Conservation (phyloP, 139 green algal species). For the Chlamydomonas asymmetrica region DNA sequence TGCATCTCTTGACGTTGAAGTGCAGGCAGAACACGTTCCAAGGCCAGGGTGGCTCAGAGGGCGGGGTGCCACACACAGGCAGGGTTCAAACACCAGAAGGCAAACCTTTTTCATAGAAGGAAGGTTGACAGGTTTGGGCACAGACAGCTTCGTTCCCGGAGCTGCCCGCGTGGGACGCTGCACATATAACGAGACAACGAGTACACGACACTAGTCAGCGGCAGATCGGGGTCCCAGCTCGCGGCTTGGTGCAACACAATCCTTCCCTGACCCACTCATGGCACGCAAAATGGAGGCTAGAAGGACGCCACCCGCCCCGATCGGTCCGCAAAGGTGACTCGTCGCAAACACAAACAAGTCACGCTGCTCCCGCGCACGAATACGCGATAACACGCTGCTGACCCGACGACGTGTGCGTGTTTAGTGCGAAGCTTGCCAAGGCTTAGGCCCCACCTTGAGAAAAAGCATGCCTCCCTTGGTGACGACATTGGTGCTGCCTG, state of each 20-base stretch:
- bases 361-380: no score
- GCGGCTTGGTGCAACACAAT: no score
- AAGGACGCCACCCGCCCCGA: not conserved
- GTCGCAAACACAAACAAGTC: not conserved
- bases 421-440: no score
- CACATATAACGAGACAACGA: not conserved
- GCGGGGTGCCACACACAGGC: not conserved
- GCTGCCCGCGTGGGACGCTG: constrained; percentile 48
- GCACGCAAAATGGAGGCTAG: not conserved
- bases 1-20: no score
- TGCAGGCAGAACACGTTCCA: no score
- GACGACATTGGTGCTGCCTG: constrained; percentile 8
- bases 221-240: no score
- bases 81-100: not conserved
- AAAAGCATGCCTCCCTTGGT: constrained; percentile 43
- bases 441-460: constrained; percentile 53
- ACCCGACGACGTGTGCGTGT: no score
- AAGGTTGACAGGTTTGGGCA: constrained; percentile 82
- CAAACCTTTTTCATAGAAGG: constrained; percentile 79
- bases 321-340: not conserved
- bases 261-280: no score
- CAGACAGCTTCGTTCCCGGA: constrained; percentile 63
- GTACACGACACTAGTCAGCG: no score
- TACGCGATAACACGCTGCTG: no score
- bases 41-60: not conserved